These are phyloP conservation scores for Capronia americana DNA, from an alignment of 2,329 filamentous ascomycete species.

Conservation along the genomic window DNA sequence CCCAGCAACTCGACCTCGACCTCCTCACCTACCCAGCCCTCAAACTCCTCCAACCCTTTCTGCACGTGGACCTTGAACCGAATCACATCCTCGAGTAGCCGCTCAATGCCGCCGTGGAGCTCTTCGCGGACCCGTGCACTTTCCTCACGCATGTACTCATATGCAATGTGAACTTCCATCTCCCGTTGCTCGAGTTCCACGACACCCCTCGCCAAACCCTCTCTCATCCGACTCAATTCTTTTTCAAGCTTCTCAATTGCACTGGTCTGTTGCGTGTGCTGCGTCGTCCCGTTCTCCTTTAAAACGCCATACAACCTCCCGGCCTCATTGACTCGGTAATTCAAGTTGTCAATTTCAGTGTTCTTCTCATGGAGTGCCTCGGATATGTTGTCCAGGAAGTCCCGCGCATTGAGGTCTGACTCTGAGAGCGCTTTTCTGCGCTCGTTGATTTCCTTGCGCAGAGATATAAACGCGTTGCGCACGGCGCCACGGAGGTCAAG, in stretches of 20 bases:
- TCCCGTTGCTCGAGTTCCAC: constrained; percentile 69
- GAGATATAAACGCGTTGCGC: constrained; percentile 75
- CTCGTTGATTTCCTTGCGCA: constrained; percentile 93
- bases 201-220: constrained; percentile 40
- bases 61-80: constrained; percentile 98
- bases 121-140: constrained; percentile 74
- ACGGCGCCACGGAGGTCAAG: constrained; percentile 83
- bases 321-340: constrained; percentile 84
- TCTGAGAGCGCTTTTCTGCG: constrained; percentile 81
- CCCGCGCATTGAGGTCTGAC: constrained; percentile 91
- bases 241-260: constrained; percentile 99
- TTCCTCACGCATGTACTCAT: constrained; percentile 40
- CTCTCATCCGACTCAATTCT: constrained; percentile 69
- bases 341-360: constrained; percentile 87
- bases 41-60: constrained; percentile 89
- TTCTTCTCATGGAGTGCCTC: constrained; percentile 97
- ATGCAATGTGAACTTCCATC: constrained; percentile 40
- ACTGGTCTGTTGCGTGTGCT: constrained; percentile 85
- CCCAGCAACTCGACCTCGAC: constrained; percentile 82
- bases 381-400: constrained; percentile 90
- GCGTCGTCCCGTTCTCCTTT: constrained; percentile 83
- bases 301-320: constrained; percentile 88
- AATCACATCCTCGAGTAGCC: constrained; percentile 95
- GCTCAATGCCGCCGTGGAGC: constrained; percentile 95
- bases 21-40: constrained; percentile 90